Base-by-base conservation (phyloP, 78 protist genomes). In the Speleostelium caveatum region DNA sequence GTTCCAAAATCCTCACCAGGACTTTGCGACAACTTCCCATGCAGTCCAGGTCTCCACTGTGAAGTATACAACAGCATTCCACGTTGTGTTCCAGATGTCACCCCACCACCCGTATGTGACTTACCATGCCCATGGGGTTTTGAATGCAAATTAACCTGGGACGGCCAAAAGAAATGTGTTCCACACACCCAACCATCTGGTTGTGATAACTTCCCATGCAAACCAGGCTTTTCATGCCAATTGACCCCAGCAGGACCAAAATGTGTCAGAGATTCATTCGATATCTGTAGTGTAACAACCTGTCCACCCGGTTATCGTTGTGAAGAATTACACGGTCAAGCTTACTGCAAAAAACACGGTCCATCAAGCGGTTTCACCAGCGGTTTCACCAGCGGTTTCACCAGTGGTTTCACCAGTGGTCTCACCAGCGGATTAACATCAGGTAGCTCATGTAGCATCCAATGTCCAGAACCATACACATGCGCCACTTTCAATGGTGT, bases 181-280 rank as follows among this genome's bases (percentile, higher is more conserved):
- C n/a, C n/a, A n/a, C n/a, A 30, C 10, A 30, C 75, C 28, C 21
- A 8, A 32, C 75, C 36, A 16, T 1, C 21, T 14, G 22, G n/a
- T 1, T 69, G 75, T 6, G 21, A 36, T 42, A 30, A 28, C 2
- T 28, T 26, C 28, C 19, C 39, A 10, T 69, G 75, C 42, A 32
- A 55, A 42, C 17, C n/a, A 10, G 75, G 75, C 17, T 69, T 45
- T 3, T 32, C 19, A 41, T 69, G 75, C 42, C 61, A 69, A 45
- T 55, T 69, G 14, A 21, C 42, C 10, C 19, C 22, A 16, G 17
- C 3, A 10, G 14, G 42, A 10, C 61, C 75, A 42, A 41, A 33
- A 22, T 69, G 75, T 16, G 75, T 69, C 28, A 45, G 36, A 42
- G 56, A 69, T n/a, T n/a, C n/a, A n/a, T n/a, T n/a, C n/a, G n/a